These are phyloP conservation scores for Crithidia bombi DNA, from an alignment of 208 protist species.

Conservation along the genomic window DNA sequence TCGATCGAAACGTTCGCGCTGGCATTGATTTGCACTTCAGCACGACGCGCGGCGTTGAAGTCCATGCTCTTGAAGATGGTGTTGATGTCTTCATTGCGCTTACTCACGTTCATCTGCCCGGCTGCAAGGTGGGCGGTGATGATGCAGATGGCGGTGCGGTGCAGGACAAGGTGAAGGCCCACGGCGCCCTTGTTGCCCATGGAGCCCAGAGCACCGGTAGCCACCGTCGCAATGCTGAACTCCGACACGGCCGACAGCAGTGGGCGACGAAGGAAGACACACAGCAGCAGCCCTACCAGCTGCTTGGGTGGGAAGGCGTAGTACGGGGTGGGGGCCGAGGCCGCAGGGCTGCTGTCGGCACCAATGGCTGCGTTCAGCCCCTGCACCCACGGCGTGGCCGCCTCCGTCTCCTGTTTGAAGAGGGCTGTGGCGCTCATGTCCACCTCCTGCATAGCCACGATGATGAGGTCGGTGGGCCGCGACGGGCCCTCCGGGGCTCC, in stretches of 20 bases:
- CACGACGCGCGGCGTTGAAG: constrained; percentile 73
- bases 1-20: constrained; percentile 20
- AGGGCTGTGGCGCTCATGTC: constrained; percentile 92
- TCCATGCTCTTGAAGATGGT: constrained; percentile 87
- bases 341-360: constrained; percentile 38
- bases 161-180: constrained; percentile 75
- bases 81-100: constrained; percentile 92
- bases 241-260: constrained; percentile 63
- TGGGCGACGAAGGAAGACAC: constrained; percentile 73
- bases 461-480: constrained; percentile 70
- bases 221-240: constrained; percentile 63
- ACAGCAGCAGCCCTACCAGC: constrained; percentile 86
- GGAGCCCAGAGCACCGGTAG: constrained; percentile 83
- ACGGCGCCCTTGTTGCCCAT: constrained; percentile 95
- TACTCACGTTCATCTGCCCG: constrained; percentile 80
- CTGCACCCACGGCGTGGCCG: constrained; percentile 70
- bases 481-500: constrained; percentile 9
- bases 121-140: constrained; percentile 95
- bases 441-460: constrained; percentile 89
- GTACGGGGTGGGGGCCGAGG: constrained; percentile 43
- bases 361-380: constrained; percentile 57
- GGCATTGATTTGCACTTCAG: constrained; percentile 39
- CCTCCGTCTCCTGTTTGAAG: constrained; percentile 87
- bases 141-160: constrained; percentile 84
- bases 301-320: constrained; percentile 82